Evolutionary conservation across 768 basidiomycete genomes (phyloP), one percentile per base, ranked within the genome.

Genomic region (Lyophyllum semitale): DNA sequence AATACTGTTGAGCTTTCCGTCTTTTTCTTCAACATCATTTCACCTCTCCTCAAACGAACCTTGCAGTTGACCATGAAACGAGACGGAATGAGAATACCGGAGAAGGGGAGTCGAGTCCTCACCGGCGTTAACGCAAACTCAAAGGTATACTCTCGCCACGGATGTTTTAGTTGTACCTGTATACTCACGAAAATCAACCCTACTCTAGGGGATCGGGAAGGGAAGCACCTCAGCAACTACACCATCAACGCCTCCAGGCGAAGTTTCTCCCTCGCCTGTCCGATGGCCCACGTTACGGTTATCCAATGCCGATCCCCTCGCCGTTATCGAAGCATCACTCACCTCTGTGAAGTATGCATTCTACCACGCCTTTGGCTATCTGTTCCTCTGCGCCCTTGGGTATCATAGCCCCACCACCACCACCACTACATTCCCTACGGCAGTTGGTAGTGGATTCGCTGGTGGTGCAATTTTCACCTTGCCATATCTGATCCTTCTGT

Each of bases 301-400:
- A 18, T 26, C 48, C 27, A 41, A 47, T n/a, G 51, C 23, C 4
- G 60, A 64, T 46, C 48, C 55, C 17, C 45, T 58, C 20, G 53
- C 42, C 45, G 41, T 63, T 41, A n/a, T 61, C 26, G 60, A 63
- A 48, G 53, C 55, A 37, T 59, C 53, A 8, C 53, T 63, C 53
- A 61, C 60, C 38, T 61, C 63, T 2, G 58, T 63, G 35, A 63
- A 63, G 23, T 63, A 61, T 44, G 63, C 63, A 9, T 48, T 57
- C 32, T 63, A 63, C 50, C 63, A 63, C 25, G 48, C 40, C 20
- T 23, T 59, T 41, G 60, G 58, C 2, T 45, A 55, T 46, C 48
- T 45, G 4, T 23, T 45, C 33, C 37, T 59, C n/a, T 32, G 22
- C 22, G 23, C 23, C n/a, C 27, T 56, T 22, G 47, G 35, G 22